Evolutionary conservation across 805 yeast species (phyloP).

Genomic region (Metschnikowia drakensbergensis): DNA sequence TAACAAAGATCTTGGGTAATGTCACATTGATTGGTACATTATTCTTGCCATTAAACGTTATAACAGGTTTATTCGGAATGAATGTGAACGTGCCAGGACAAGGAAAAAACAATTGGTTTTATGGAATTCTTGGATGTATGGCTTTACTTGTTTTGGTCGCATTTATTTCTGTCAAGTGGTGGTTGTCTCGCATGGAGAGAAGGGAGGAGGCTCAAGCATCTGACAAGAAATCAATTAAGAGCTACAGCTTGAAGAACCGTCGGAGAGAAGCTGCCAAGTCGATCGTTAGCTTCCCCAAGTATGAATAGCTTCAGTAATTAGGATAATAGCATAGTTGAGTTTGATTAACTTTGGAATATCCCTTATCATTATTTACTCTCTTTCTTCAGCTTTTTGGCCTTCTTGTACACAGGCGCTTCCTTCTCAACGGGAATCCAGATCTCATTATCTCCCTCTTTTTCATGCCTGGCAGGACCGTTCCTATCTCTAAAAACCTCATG

Average conservation of each 20-base stretch:
- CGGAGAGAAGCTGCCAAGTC: slow-evolving; percentile 35
- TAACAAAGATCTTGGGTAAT: slow-evolving; percentile 81
- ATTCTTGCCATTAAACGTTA: slow-evolving; percentile 81
- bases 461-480: slow-evolving; percentile 41
- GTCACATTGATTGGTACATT: slow-evolving; percentile 89
- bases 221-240: slow-evolving; percentile 21
- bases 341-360: not conserved
- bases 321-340: not conserved
- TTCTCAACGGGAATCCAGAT: slow-evolving; percentile 37
- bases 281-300: slow-evolving; percentile 37
- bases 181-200: slow-evolving; percentile 19
- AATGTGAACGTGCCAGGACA: slow-evolving; percentile 83
- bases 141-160: slow-evolving; percentile 23
- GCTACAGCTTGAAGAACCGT: slow-evolving; percentile 22
- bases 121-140: slow-evolving; percentile 53
- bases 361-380: not conserved
- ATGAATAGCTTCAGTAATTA: slow-evolving; percentile 20
- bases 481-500: slow-evolving; percentile 68
- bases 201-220: slow-evolving; percentile 8
- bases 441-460: slow-evolving; percentile 32
- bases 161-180: slow-evolving; percentile 21
- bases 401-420: slow-evolving; percentile 5
- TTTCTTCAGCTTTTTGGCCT: slow-evolving; percentile 3
- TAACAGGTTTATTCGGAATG: slow-evolving; percentile 95
- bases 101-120: slow-evolving; percentile 36